Conservation (phyloP, 148 eudicot genomes). For the Rhododendron mucronatum region DNA sequence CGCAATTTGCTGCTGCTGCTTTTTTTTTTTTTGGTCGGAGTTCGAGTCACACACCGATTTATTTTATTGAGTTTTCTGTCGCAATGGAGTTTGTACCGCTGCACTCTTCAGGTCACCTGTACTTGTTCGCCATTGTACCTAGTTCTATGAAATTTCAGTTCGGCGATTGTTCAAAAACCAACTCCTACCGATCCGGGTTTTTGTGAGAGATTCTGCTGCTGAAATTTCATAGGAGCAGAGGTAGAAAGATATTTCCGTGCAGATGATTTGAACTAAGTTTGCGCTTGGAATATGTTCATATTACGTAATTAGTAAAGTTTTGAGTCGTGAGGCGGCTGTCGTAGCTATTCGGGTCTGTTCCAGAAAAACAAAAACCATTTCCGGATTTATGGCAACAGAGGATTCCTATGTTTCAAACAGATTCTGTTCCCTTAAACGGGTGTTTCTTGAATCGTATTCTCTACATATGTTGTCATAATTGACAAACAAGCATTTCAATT, state of each 20-base stretch:
- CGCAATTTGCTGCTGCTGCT: neutral
- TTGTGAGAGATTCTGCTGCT: neutral
- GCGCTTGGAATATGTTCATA: neutral
- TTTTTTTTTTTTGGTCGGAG: neutral
- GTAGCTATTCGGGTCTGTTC: too few species aligned
- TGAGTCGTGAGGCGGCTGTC: neutral
- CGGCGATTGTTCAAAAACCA: neutral
- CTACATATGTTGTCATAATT: neutral
- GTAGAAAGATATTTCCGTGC: neutral
- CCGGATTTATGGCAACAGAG: too few species aligned
- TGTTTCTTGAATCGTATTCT: neutral
- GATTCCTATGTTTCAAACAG: too few species aligned
- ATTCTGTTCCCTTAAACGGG: neutral
- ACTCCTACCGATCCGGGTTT: neutral
- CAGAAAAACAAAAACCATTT: too few species aligned
- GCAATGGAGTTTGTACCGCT: neutral
- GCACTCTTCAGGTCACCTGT: neutral
- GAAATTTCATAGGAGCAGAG: neutral
- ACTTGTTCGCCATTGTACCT: neutral
- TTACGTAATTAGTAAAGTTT: neutral
- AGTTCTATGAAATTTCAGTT: neutral
- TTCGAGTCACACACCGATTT: neutral
- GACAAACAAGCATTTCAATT: neutral
- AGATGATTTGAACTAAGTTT: neutral
- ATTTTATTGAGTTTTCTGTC: neutral